These are phyloP conservation scores for Platanthera zijinensis DNA, from an alignment of 106 monocot species.

Conservation along the genomic window DNA sequence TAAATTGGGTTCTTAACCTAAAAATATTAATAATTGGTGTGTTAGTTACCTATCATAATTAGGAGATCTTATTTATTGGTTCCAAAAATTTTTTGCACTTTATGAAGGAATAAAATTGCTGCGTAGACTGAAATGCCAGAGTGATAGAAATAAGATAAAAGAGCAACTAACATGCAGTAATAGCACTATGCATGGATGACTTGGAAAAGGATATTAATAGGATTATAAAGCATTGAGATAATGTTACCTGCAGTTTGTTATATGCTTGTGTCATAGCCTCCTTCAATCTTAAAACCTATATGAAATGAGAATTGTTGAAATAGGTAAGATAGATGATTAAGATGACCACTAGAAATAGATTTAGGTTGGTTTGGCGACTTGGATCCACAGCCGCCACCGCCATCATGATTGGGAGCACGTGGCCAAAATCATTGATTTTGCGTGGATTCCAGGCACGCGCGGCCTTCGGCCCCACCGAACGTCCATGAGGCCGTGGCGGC, in stretches of 20 bases:
- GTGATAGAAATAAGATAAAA: background rate
- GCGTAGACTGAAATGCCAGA: no score
- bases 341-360: background rate
- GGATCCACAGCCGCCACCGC: no score
- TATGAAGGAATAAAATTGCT: background rate
- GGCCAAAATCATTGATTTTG: no score
- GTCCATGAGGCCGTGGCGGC: no score
- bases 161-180: background rate
- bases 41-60: no score
- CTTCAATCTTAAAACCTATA: constrained; percentile 75
- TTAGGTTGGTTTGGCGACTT: background rate
- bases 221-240: background rate
- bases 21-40: no score
- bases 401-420: no score
- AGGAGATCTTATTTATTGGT: no score
- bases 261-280: constrained; percentile 86
- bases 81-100: background rate
- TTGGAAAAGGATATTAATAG: background rate
- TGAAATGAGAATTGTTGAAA: background rate
- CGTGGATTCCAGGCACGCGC: no score
- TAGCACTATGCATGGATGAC: background rate
- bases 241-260: constrained; percentile 71
- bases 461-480: no score
- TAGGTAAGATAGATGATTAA: background rate
- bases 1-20: no score